phyloP scores from a whole-genome alignment of 306 rosid genomes.

The Quillaja saponaria region DNA sequence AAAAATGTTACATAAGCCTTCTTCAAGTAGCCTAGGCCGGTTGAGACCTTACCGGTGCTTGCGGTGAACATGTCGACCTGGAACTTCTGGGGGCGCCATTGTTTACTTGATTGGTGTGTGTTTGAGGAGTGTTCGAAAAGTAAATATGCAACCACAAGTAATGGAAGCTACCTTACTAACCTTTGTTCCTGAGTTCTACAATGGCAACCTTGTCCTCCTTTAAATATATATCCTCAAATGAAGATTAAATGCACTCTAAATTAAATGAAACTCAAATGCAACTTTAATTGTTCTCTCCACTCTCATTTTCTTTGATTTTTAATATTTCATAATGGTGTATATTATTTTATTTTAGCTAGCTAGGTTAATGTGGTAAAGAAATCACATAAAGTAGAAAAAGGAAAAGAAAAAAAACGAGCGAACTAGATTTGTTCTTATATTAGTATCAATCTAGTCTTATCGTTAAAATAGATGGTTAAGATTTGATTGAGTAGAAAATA shows the following conservation, averaged over 20 bases:
- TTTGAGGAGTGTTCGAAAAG: constrained; percentile 28
- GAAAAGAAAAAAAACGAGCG: constrained; percentile 23
- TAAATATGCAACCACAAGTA: constrained; percentile 16
- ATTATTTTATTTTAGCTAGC: neutral
- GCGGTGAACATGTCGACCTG: constrained; percentile 27
- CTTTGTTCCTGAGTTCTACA: constrained; percentile 27
- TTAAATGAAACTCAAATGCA: constrained; percentile 49
- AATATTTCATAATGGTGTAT: no score
- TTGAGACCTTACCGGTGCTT: constrained; percentile 18
- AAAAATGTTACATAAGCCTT: constrained; percentile 61
- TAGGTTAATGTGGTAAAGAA: neutral
- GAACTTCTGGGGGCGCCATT: constrained; percentile 42
- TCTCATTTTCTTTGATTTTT: neutral
- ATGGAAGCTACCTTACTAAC: constrained; percentile 29
- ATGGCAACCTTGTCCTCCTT: constrained; percentile 13
- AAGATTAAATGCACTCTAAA: constrained; percentile 35
- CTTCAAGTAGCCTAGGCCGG: constrained; percentile 17
- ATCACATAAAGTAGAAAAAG: neutral
- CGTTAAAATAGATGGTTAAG: constrained; percentile 32
- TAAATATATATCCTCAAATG: constrained; percentile 34
- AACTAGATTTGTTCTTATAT: constrained; percentile 31
- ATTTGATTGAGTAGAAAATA: neutral
- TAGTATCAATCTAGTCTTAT: constrained; percentile 36
- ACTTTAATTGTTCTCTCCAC: constrained; percentile 1
- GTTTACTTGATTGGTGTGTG: no score